Conservation (phyloP, 371 early-diverging fungal genomes). For the Lichtheimia ramosa region DNA sequence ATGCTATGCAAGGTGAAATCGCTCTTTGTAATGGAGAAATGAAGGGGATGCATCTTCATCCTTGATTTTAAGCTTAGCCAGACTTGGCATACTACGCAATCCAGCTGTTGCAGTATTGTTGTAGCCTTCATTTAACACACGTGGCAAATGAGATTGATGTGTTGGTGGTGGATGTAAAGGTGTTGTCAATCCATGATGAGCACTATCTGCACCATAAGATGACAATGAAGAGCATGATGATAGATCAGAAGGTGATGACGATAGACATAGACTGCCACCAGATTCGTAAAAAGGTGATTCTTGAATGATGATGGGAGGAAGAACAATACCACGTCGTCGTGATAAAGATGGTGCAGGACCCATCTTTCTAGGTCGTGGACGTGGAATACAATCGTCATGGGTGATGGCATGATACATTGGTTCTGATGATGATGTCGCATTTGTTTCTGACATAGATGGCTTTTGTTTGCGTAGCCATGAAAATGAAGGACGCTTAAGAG, state of each 20-base stretch:
- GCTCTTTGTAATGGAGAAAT: constrained; percentile 11
- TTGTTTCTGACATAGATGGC: background rate
- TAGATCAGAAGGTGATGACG: no score
- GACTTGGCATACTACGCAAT: no score
- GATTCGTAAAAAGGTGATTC: background rate
- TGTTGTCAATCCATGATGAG: background rate
- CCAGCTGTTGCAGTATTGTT: background rate
- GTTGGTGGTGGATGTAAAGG: background rate
- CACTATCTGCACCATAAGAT: no score
- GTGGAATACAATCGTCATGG: background rate
- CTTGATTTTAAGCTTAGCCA: background rate
- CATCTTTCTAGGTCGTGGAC: constrained; percentile 3
- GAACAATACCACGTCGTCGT: constrained; percentile 1
- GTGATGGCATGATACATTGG: constrained; percentile 7
- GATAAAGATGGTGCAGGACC: constrained; percentile 6
- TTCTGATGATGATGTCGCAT: background rate
- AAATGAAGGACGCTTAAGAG: background rate
- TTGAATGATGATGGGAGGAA: constrained; percentile 1
- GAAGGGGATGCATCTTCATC: constrained; percentile 11
- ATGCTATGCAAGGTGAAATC: constrained; percentile 4
- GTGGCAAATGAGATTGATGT: background rate
- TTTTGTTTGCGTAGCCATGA: background rate
- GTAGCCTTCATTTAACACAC: background rate
- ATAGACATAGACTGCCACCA: no score
- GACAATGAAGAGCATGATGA: no score